These are phyloP conservation scores for Aspergillus chevalieri DNA, from an alignment of 2,329 filamentous ascomycete species.

Conservation along the genomic window DNA sequence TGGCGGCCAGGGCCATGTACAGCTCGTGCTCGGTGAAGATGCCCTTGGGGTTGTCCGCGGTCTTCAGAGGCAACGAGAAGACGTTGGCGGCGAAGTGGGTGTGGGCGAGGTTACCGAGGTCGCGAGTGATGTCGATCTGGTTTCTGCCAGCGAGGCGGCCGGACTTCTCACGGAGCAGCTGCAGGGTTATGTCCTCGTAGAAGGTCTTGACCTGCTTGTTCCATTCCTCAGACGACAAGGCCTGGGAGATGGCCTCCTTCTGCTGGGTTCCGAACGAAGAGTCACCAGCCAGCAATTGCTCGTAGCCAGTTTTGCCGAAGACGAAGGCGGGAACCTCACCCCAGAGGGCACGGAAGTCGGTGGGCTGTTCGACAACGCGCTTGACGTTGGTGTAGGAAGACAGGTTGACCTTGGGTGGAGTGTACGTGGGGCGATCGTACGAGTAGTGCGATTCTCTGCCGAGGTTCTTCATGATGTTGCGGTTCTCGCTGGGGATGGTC, in stretches of 20 bases:
- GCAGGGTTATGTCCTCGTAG: conserved; percentile 56
- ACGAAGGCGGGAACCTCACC: conserved; percentile 58
- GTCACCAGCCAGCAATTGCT: conserved; percentile 54
- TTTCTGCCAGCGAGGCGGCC: conserved; percentile 57
- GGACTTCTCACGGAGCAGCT: conserved; percentile 59
- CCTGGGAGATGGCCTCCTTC: conserved; percentile 49
- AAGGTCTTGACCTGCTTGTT: conserved; percentile 58
- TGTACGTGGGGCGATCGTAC: conserved; percentile 56
- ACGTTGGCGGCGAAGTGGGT: conserved; percentile 52
- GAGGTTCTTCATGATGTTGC: conserved; percentile 62
- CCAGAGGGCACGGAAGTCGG: conserved; percentile 61
- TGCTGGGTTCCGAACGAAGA: conserved; percentile 45
- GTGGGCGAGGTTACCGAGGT: conserved; percentile 50
- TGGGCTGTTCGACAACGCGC: conserved; percentile 55
- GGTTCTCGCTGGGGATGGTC: conserved; percentile 65
- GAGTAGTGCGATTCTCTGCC: conserved; percentile 63
- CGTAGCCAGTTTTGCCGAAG: conserved; percentile 52
- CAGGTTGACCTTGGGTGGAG: conserved; percentile 50
- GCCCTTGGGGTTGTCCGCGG: conserved; percentile 44
- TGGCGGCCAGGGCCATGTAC: conserved; percentile 56
- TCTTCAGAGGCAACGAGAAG: conserved; percentile 53
- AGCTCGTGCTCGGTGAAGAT: conserved; percentile 54
- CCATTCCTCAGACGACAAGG: conserved; percentile 60
- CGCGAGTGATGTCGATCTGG: conserved; percentile 64
- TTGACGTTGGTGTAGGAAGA: conserved; percentile 57